Evolutionary conservation across 1,139 yeast species (phyloP), one percentile per base, ranked within the genome.

Genomic region (Sugiyamaella grinbergsii): DNA sequence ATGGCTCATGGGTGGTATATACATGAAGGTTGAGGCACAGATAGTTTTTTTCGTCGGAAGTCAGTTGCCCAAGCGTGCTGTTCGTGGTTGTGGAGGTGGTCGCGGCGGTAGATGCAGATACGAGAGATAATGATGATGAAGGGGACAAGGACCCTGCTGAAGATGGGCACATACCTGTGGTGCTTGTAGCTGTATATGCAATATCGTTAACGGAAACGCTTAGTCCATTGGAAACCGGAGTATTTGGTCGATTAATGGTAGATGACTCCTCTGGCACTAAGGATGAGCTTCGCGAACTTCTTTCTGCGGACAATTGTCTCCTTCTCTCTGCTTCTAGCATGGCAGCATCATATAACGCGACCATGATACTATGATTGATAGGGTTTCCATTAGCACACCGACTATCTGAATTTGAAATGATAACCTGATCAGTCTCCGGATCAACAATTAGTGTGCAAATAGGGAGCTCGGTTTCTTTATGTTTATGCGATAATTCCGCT

Each of bases 1-100:
- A 94, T 0, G 98, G 99, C 65, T 94, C 98, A 64, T 90, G 96
- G 0, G 96, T 85, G 1, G 94, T 85, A 63, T 87, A 90, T 0
- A 93, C 90, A 54, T 86, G 82, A 57, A 82, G 77, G 52, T 82
- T 79, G 42, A 84, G 79, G 62, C 98, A 91, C 7, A 94, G 75
- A 63, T 94, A 94, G 37, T 67, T 64, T 36, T 57, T 51, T 19
- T 58, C 62, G 31, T 59, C 58, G 18, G 51, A 40, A 26, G 48
- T 16, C 19, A 42, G 46, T 13, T 32, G 52, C 20, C 26, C 38
- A 11, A 34, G 36, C 3, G 45, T 16, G 19, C n/a, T 34, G 7
- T 23, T 19, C 44, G 54, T 16, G 29, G 33, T 13, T n/a, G 26
- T 8, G 26, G 26, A 5, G 26, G 26, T 23, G 26, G 15, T 29